Base-by-base conservation (phyloP, 306 rosid genomes). In the Hylodesmum podocarpum region DNA sequence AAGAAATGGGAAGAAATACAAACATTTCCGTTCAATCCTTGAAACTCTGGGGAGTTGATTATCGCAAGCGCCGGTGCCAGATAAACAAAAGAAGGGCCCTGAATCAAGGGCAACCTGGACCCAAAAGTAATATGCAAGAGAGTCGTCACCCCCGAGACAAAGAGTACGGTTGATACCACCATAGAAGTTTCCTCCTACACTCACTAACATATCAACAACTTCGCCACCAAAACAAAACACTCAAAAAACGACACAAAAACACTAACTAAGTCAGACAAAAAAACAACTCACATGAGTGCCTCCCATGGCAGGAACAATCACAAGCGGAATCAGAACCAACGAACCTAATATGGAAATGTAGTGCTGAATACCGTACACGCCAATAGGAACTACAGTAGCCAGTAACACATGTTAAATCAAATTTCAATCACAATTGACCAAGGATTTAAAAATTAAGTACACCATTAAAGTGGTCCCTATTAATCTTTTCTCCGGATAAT, bases 281-380 rank as follows among this genome's bases (percentile, higher is more conserved):
- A 81, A 76, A 63, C 14, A 73, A 89, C 99, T 92, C 86, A 96
- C 99, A 31, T 87, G 80, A 84, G 87, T 82, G 72, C 99, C 99
- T 81, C 99, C 99, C 99, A 96, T 96, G n/a, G 99, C 98, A 9
- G 99, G 98, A 80, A 89, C 99, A 27, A 92, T 88, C 61, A 92
- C 93, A 40, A 96, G 98, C 25, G 99, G 99, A 64, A 89, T 77
- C 28, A 96, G 96, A 88, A 96, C 77, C 86, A 96, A 71, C 25
- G 99, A 96, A 77, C 97, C 99, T 85, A 96, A 62, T 27, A 91
- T 89, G 7, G 99, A 92, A 71, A 92, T 36, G 69, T 84, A 92
- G 80, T 96, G 99, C 89, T 96, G 99, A 58, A 96, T 63, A 64
- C 97, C 98, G 29, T 92, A 96, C 44, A 96, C 82, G 59, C 96